A percentile compares a stretch with the other conserved stretches of the same genome.
phyloP scores from a whole-genome alignment of 768 basidiomycete genomes.

The Hypholoma fasciculare region DNA sequence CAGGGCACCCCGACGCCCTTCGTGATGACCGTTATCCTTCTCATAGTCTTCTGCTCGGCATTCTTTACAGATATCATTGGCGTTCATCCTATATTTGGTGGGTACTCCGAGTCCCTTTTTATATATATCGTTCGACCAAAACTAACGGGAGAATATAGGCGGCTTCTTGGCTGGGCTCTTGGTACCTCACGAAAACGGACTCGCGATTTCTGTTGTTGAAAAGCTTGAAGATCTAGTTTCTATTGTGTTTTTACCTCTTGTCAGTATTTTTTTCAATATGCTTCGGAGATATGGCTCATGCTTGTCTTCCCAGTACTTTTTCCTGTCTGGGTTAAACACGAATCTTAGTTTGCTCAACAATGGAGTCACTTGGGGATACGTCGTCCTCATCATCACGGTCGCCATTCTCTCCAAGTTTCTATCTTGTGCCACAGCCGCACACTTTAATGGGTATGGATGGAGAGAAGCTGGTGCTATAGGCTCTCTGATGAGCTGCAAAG shows the following conservation, averaged over 20 bases:
- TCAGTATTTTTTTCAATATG: slow-evolving; percentile 30
- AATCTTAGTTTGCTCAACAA: slow-evolving; percentile 76
- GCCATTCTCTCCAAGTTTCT: slow-evolving; percentile 82
- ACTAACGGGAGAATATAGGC: slow-evolving; percentile 36
- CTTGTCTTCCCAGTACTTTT: slow-evolving; percentile 10
- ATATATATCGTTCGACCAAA: slow-evolving; percentile 17
- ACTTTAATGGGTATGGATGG: slow-evolving; percentile 59
- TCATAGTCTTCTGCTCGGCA: slow-evolving; percentile 70
- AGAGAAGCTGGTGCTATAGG: slow-evolving; percentile 84
- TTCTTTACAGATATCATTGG: slow-evolving; percentile 91
- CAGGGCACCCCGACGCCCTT: slow-evolving; percentile 66
- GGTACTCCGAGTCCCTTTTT: background rate
- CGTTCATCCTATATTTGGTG: slow-evolving; percentile 68
- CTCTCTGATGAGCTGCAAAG: slow-evolving; percentile 88
- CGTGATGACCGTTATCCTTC: slow-evolving; percentile 79
- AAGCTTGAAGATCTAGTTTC: slow-evolving; percentile 85
- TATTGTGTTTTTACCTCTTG: slow-evolving; percentile 75
- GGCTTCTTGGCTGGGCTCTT: slow-evolving; percentile 84
- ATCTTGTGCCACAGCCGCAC: slow-evolving; percentile 66
- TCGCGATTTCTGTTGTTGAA: slow-evolving; percentile 76
- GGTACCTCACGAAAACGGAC: slow-evolving; percentile 82
- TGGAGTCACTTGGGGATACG: slow-evolving; percentile 83
- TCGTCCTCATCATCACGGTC: slow-evolving; percentile 68
- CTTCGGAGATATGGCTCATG: background rate
- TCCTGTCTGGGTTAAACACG: slow-evolving; percentile 61